Evolutionary conservation across 495 filamentous ascomycete genomes (phyloP).

Genomic region (Penicillium odoratum): DNA sequence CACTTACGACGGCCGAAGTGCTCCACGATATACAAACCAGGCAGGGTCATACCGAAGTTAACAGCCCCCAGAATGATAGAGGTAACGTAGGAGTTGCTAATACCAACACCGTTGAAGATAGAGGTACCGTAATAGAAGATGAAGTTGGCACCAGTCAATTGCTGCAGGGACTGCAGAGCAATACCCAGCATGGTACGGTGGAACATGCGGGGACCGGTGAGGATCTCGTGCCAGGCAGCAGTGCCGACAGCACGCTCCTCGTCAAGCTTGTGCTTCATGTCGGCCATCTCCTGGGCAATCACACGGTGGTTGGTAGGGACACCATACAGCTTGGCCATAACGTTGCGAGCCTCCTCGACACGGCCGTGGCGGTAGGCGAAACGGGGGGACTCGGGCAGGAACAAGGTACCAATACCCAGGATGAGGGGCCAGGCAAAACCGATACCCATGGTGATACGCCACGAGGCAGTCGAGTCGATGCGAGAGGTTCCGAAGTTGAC

Average conservation of each 20-base stretch:
- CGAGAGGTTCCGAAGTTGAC: constrained; percentile 75
- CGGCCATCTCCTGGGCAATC: constrained; percentile 67
- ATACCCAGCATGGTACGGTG: constrained; percentile 71
- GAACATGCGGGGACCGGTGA: constrained; percentile 71
- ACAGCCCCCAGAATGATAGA: constrained; percentile 74
- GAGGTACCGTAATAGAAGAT: constrained; percentile 81
- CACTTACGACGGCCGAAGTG: constrained; percentile 66
- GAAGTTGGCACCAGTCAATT: constrained; percentile 74
- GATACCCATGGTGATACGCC: constrained; percentile 80
- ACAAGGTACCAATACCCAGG: constrained; percentile 67
- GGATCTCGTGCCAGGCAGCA: constrained; percentile 61
- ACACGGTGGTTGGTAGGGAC: constrained; percentile 61
- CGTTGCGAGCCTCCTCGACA: constrained; percentile 62
- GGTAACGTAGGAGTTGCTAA: constrained; percentile 67
- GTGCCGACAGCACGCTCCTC: constrained; percentile 56
- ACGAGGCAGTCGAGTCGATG: constrained; percentile 56
- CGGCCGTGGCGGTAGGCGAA: constrained; percentile 66
- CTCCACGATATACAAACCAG: constrained; percentile 72
- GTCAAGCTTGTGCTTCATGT: constrained; percentile 62
- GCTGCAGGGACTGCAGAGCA: constrained; percentile 69
- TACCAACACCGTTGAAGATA: constrained; percentile 68
- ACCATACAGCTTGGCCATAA: constrained; percentile 71
- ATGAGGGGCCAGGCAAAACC: constrained; percentile 75
- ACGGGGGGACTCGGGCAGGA: constrained; percentile 73
- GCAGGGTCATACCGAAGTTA: constrained; percentile 72